phyloP scores from a whole-genome alignment of 2,329 filamentous ascomycete species.

The Aspergillus eucalypticola region DNA sequence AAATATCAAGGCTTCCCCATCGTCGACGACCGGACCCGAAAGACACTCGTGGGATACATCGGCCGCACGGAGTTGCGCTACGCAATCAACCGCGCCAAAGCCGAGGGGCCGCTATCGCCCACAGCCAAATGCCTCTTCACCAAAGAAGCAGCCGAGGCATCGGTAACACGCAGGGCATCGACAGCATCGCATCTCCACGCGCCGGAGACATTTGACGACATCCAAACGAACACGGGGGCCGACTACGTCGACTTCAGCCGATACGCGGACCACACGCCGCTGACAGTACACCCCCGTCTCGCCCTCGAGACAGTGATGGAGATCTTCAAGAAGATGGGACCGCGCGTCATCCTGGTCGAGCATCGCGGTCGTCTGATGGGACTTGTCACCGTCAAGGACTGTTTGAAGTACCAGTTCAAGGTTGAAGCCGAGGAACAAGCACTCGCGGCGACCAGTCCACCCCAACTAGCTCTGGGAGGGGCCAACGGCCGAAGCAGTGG shows the following conservation, averaged over 20 bases:
- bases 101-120: slow-evolving; percentile 65
- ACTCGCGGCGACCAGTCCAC: slow-evolving; percentile 35
- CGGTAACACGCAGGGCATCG: slow-evolving; percentile 34
- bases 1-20: slow-evolving; percentile 92
- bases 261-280: slow-evolving; percentile 85
- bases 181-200: slow-evolving; percentile 26
- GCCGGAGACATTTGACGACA: slow-evolving; percentile 62
- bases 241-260: slow-evolving; percentile 74
- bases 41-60: slow-evolving; percentile 83
- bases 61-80: slow-evolving; percentile 89
- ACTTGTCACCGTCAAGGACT: slow-evolving; percentile 94
- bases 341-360: slow-evolving; percentile 88
- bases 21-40: slow-evolving; percentile 70
- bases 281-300: slow-evolving; percentile 86
- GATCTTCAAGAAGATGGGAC: slow-evolving; percentile 96
- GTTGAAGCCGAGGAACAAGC: slow-evolving; percentile 79
- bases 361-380: slow-evolving; percentile 81
- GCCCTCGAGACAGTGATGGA: slow-evolving; percentile 98
- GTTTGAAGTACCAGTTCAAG: slow-evolving; percentile 95
- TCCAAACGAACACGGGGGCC: slow-evolving; percentile 57
- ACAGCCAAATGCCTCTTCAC: slow-evolving; percentile 73
- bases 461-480: slow-evolving; percentile 27
- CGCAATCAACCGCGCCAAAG: slow-evolving; percentile 77
- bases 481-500: slow-evolving; percentile 22
- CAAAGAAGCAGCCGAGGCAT: slow-evolving; percentile 50